Percentiles rank a stretch among this genome's conserved stretches.
Conservation (phyloP, 768 basidiomycete genomes). For the Rhodosporidiobolus odoratus region DNA sequence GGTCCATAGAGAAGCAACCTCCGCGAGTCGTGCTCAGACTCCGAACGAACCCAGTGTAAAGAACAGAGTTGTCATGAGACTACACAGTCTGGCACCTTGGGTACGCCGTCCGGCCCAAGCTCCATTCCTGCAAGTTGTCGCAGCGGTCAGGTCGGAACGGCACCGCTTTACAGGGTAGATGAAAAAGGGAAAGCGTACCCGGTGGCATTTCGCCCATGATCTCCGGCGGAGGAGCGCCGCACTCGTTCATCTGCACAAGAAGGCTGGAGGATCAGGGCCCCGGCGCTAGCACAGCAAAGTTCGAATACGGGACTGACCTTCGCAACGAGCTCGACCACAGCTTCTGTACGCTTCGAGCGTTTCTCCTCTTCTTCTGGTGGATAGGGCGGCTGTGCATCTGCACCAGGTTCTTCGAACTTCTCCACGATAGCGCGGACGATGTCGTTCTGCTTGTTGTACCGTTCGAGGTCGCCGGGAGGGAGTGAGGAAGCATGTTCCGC, state of each 20-base stretch:
- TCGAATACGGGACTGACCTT: conserved; percentile 54
- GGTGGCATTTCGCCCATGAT: conserved; percentile 78
- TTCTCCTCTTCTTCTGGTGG: conserved; percentile 5
- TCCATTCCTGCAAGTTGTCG: conserved; percentile 40
- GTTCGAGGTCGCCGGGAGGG: conserved; percentile 57
- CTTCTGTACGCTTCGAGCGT: conserved; percentile 51
- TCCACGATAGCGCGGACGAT: conserved; percentile 59
- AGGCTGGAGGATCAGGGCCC: background rate
- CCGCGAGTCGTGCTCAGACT: too few species aligned
- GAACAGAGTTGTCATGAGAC: conserved; percentile 1
- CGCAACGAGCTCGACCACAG: conserved; percentile 65
- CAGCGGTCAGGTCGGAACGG: background rate
- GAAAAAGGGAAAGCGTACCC: conserved; percentile 45
- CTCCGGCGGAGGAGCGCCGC: conserved; percentile 71
- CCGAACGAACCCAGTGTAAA: too few species aligned
- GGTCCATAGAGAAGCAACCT: too few species aligned
- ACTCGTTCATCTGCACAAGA: conserved; percentile 67
- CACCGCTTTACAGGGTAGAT: background rate
- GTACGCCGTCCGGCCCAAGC: conserved; percentile 57
- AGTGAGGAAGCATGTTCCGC: conserved; percentile 55
- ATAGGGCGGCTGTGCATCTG: conserved; percentile 46
- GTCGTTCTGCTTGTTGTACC: conserved; percentile 60
- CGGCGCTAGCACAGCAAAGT: too few species aligned
- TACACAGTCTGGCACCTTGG: conserved; percentile 48
- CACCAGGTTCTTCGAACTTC: conserved; percentile 61